A percentile compares a stretch with the other conserved stretches of the same genome.
These are phyloP conservation scores for Diutina siamensis DNA, from an alignment of 1,139 yeast genomes.

Conservation along the genomic window DNA sequence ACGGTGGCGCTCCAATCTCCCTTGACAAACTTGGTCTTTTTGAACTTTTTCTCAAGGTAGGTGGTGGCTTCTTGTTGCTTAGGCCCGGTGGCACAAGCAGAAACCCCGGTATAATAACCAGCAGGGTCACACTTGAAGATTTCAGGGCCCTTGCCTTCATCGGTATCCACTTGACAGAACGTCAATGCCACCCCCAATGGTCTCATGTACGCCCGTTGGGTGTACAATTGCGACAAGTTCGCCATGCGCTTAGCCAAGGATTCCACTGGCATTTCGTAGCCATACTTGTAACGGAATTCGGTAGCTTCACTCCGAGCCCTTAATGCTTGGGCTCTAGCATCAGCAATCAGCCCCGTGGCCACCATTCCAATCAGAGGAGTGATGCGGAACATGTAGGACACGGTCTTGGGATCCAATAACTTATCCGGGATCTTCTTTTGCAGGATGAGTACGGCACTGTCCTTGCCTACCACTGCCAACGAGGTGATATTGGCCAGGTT, in stretches of 20 bases:
- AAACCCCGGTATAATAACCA: conserved; percentile 84
- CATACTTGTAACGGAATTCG: conserved; percentile 86
- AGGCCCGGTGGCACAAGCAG: conserved; percentile 93
- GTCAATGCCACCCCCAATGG: conserved; percentile 92
- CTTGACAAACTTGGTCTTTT: conserved; percentile 57
- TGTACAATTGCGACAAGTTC: conserved; percentile 84
- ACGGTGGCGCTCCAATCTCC: conserved; percentile 88
- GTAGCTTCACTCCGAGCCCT: conserved; percentile 93
- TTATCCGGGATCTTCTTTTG: conserved; percentile 96
- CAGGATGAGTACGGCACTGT: conserved; percentile 80
- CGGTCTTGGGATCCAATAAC: conserved; percentile 75
- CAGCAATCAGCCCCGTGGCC: conserved; percentile 94
- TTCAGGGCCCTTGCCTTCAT: conserved; percentile 81
- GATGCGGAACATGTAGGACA: conserved; percentile 73
- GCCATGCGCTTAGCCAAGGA: conserved; percentile 93
- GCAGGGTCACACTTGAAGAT: conserved; percentile 95
- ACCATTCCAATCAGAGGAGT: conserved; percentile 81
- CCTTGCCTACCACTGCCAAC: conserved; percentile 76
- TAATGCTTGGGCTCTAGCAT: conserved; percentile 81
- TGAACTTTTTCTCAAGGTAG: conserved; percentile 81
- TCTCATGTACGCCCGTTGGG: conserved; percentile 99
- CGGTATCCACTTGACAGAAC: conserved; percentile 55
- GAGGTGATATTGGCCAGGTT: conserved; percentile 87
- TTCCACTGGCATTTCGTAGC: conserved; percentile 95
- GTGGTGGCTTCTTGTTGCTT: conserved; percentile 95